phyloP scores from a whole-genome alignment of 2,329 filamentous ascomycete species.

The Paracoccidioides brasiliensis region DNA sequence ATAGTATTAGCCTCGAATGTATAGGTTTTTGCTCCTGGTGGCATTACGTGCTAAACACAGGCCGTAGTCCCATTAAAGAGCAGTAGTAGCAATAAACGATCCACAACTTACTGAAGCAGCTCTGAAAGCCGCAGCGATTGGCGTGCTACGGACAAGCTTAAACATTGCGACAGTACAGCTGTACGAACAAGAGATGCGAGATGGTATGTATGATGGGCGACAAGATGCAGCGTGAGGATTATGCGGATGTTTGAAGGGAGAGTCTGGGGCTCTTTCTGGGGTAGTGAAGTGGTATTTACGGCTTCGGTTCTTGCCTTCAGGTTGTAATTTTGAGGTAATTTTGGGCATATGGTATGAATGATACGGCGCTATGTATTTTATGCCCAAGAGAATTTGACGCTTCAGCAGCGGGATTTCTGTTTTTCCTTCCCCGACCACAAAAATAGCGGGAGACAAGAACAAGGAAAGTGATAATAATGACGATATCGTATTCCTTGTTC shows the following conservation, averaged over 20 bases:
- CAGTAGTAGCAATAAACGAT: neutral
- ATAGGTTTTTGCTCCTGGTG: slow-evolving; percentile 22
- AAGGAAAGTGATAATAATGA: too few species aligned
- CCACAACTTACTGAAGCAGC: slow-evolving; percentile 54
- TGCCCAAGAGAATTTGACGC: neutral
- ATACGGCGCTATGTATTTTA: slow-evolving; percentile 2
- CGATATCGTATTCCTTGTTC: too few species aligned
- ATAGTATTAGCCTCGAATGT: neutral
- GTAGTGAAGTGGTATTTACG: neutral
- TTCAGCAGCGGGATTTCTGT: too few species aligned
- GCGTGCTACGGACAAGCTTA: slow-evolving; percentile 70
- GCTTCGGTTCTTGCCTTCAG: neutral
- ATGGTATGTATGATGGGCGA: neutral
- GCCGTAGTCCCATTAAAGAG: neutral
- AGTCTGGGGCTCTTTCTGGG: neutral
- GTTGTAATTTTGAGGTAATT: neutral
- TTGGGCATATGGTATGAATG: too few species aligned
- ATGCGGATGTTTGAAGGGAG: neutral
- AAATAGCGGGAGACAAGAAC: neutral
- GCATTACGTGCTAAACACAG: slow-evolving; percentile 14
- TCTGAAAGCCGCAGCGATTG: slow-evolving; percentile 66
- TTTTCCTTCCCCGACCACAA: neutral
- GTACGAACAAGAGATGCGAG: neutral
- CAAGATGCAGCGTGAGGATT: neutral
- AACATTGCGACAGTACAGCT: slow-evolving; percentile 52